Base-by-base conservation (phyloP, 2,329 filamentous ascomycete genomes). In the Epichloe amarillans region DNA sequence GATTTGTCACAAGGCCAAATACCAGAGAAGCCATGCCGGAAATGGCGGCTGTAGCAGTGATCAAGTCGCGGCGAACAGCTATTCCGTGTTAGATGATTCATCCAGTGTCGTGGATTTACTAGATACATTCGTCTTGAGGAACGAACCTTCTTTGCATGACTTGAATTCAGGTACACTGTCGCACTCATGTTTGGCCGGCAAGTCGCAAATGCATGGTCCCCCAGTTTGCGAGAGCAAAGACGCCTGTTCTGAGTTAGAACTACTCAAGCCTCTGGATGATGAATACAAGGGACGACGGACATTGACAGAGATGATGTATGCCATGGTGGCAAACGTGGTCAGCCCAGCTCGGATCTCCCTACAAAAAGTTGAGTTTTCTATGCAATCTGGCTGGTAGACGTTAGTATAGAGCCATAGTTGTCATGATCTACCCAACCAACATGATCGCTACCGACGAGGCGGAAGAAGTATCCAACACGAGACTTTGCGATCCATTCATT, bases 31-130 rank as follows among this genome's bases (percentile, higher is more conserved):
- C 77, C 52, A 93, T 71, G 6, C 86, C 87, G 5, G 86, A 74
- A 48, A 93, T 79, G 10, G 86, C 86, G n/a, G 87, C 84, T 0
- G 88, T 94, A 3, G 86, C 85, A 1, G 88, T 94, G 52, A 93
- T 82, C 17, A 93, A 70, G 64, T 94, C 88, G 35, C 84, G 79
- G 56, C 86, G 83, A 54, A 94, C 66, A 43, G 73, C 81, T 74
- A 50, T 21, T 8, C 6, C 21, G 4, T 38, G 43, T 58, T 26
- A 59, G 53, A 12, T 17, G n/a, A 5, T 21, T 39, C 12, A 10
- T 37, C 12, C 17, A 17, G 21, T 50, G 21, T 19, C 14, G n/a
- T 8, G 12, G n/a, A 1, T 21, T 15, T 4, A 11, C 14, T n/a
- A 17, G 3, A 4, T 19, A 30, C 26, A 5, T 23, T 36, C 21